phyloP scores from a whole-genome alignment of 2,329 filamentous ascomycete genomes.

The Aspergillus viridinutans region DNA sequence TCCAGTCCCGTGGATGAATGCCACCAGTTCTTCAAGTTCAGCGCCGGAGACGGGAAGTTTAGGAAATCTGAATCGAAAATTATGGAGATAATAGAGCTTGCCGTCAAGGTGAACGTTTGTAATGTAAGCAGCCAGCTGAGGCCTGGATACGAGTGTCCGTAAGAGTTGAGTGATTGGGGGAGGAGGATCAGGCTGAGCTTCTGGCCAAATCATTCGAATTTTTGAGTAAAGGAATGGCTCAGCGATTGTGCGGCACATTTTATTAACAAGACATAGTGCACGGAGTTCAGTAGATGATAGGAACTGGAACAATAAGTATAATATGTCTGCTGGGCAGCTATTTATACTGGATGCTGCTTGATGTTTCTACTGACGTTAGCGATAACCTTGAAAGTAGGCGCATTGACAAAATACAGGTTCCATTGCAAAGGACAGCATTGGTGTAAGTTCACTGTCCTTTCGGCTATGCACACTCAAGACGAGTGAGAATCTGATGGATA shows the following conservation, averaged over 20 bases:
- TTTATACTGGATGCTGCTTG: neutral
- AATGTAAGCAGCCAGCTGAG: constrained; percentile 13
- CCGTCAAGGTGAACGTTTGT: constrained; percentile 9
- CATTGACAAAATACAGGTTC: neutral
- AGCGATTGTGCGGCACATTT: constrained; percentile 6
- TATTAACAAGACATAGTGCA: constrained; percentile 12
- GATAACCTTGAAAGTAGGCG: neutral
- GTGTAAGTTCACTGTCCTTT: neutral
- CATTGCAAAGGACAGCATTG: neutral
- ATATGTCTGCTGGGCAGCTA: constrained; percentile 12
- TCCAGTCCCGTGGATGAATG: constrained; percentile 4
- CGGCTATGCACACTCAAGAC: neutral
- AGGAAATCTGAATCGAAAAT: neutral
- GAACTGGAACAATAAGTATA: constrained; percentile 11
- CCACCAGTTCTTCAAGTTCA: constrained; percentile 3
- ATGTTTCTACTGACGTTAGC: constrained; percentile 1
- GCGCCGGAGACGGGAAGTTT: constrained; percentile 1
- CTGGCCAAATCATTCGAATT: neutral
- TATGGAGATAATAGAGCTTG: neutral
- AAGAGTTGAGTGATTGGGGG: constrained; percentile 14
- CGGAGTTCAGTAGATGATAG: constrained; percentile 12
- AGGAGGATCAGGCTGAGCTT: too few relatives aligned
- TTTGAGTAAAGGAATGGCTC: neutral
- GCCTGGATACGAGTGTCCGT: constrained; percentile 12
- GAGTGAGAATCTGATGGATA: neutral